Evolutionary conservation across 352 stramenopile species (phyloP).

Genomic region (Phytophthora palmivora): DNA sequence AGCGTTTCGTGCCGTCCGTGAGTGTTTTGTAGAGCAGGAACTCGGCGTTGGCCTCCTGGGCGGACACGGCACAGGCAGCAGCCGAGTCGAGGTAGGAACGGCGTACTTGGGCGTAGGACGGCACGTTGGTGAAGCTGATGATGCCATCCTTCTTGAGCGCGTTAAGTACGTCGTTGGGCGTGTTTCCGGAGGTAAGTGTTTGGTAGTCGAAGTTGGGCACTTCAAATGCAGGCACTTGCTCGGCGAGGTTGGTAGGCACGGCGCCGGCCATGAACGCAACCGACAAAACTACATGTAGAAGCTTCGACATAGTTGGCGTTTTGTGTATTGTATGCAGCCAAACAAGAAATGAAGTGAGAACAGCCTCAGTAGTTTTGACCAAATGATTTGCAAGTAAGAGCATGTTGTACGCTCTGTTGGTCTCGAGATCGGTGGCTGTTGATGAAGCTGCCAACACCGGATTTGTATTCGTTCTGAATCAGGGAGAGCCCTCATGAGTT

Average conservation of each 20-base stretch:
- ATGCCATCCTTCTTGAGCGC: conserved; percentile 76
- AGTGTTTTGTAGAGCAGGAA: conserved; percentile 70
- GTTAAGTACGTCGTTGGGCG: conserved; percentile 45
- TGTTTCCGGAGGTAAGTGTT: conserved; percentile 41
- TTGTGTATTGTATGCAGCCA: too few relatives aligned
- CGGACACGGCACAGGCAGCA: conserved; percentile 55
- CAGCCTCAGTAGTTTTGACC: too few relatives aligned
- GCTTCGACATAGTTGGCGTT: too few relatives aligned
- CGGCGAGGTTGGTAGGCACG: conserved; percentile 21
- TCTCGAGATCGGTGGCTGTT: too few relatives aligned
- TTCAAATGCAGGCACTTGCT: conserved; percentile 47
- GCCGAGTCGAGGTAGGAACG: conserved; percentile 56
- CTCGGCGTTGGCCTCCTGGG: conserved; percentile 28
- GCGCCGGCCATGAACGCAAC: conserved; percentile 13
- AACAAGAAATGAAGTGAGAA: too few relatives aligned
- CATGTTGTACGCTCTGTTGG: too few relatives aligned
- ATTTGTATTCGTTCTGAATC: too few relatives aligned
- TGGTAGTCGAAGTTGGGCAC: conserved; percentile 67
- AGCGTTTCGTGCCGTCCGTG: conserved; percentile 67
- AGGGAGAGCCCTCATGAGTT: too few relatives aligned
- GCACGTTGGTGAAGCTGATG: conserved; percentile 71
- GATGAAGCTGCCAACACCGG: too few relatives aligned
- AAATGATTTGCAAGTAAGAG: too few relatives aligned
- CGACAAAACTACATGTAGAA: too few relatives aligned
- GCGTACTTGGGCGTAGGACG: conserved; percentile 49